phyloP scores from a whole-genome alignment of 306 rosid genomes.

The Luffa acutangula region DNA sequence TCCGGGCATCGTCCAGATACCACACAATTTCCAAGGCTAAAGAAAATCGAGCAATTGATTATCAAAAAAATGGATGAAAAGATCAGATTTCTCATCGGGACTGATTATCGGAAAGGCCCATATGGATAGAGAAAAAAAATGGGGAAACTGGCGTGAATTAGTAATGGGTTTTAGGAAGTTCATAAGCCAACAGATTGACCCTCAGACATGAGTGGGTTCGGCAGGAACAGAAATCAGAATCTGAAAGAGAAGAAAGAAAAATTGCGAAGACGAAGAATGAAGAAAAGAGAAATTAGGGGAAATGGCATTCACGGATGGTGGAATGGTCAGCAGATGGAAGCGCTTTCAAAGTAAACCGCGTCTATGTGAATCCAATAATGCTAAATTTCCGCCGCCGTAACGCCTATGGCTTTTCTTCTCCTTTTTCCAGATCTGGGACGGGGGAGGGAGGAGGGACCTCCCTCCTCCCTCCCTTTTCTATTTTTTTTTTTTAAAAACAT shows the following conservation, averaged over 20 bases:
- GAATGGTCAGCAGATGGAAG: neutral
- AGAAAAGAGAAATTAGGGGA: neutral
- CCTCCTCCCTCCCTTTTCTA: no score
- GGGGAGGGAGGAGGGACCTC: no score
- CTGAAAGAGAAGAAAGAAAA: neutral
- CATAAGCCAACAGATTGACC: neutral
- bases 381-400: neutral
- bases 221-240: neutral
- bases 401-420: neutral
- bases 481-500: no score
- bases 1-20: conserved; percentile 25
- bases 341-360: neutral
- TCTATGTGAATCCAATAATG: neutral
- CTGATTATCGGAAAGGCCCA: neutral
- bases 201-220: neutral
- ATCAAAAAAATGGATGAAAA: conserved; percentile 20
- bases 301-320: neutral
- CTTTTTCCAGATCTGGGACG: no score
- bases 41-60: neutral
- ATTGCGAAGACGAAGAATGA: neutral
- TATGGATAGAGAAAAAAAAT: neutral
- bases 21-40: neutral
- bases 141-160: neutral
- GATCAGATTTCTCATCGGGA: conserved; percentile 21
- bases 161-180: neutral